Percentiles rank a stretch among this genome's conserved stretches.
Conservation (phyloP, 345 rosid species). For the Streptanthus diversifolius region DNA sequence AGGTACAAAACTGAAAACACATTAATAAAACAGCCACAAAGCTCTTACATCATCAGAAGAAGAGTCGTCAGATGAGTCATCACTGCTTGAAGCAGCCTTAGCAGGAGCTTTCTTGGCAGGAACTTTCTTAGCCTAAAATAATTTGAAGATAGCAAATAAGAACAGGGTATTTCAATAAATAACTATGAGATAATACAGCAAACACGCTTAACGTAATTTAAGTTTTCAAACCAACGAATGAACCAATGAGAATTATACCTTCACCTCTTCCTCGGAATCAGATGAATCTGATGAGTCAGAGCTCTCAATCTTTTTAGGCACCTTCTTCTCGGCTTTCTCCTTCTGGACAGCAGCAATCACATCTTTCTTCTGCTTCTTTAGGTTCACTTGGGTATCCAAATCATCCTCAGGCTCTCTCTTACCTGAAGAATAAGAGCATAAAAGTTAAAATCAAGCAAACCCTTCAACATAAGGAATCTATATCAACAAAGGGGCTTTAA, state of each 20-base stretch:
- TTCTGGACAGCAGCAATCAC: conserved; percentile 46
- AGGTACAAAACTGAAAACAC: neutral
- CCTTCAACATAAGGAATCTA: neutral
- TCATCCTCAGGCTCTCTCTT: conserved; percentile 71
- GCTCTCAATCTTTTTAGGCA: conserved; percentile 47
- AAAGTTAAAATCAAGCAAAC: neutral
- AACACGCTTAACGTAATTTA: neutral
- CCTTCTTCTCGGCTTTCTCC: conserved; percentile 48
- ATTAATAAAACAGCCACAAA: neutral
- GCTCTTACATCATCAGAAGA: conserved; percentile 31
- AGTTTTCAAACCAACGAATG: neutral
- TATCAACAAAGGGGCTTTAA: neutral
- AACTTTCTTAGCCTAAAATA: conserved; percentile 22
- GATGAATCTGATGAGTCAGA: conserved; percentile 45
- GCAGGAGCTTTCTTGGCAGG: conserved; percentile 38
- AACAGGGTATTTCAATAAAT: neutral
- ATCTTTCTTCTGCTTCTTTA: conserved; percentile 65
- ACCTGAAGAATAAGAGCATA: conserved; percentile 22
- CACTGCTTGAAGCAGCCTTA: conserved; percentile 37
- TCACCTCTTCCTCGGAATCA: conserved; percentile 63
- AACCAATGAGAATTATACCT: conserved; percentile 23
- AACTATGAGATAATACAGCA: neutral
- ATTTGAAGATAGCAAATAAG: neutral
- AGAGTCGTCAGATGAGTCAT: conserved; percentile 32
- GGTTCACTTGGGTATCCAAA: conserved; percentile 44